These are phyloP conservation scores for Talaromyces funiculosus DNA, from an alignment of 2,329 filamentous ascomycete species.

Conservation along the genomic window DNA sequence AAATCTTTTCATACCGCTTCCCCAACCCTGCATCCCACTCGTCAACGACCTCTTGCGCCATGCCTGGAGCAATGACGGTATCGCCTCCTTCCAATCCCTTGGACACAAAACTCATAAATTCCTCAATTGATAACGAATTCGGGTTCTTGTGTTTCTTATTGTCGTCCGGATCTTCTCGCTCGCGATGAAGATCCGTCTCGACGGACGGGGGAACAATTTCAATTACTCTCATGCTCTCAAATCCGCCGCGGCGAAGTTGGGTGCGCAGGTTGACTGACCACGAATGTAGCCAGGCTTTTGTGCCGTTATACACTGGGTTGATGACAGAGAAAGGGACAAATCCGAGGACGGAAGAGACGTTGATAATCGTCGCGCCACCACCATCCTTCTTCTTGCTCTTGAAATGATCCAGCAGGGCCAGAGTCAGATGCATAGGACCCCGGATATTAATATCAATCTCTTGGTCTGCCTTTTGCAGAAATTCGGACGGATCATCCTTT, in stretches of 20 bases:
- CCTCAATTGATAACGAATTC: background rate
- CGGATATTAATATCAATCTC: slow-evolving; percentile 2
- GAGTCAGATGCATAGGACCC: background rate
- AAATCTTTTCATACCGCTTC: background rate
- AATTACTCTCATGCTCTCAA: background rate
- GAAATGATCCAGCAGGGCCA: background rate
- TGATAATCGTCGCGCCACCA: background rate
- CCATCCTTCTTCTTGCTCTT: background rate
- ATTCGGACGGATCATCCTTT: background rate
- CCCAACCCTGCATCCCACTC: background rate
- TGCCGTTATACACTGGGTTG: background rate
- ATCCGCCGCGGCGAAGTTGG: background rate
- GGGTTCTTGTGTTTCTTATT: slow-evolving; percentile 3
- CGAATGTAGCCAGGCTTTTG: slow-evolving; percentile 5
- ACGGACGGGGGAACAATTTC: background rate
- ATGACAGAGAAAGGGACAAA: background rate
- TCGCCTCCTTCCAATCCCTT: background rate
- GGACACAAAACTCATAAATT: background rate
- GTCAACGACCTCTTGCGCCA: background rate
- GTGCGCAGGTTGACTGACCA: slow-evolving; percentile 1
- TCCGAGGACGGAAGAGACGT: slow-evolving; percentile 1
- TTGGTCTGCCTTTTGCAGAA: background rate
- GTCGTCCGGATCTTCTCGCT: background rate
- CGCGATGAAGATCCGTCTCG: background rate
- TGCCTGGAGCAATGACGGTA: background rate